Base-by-base conservation (phyloP, 2,329 filamentous ascomycete species). In the Colletotrichum sp. region DNA sequence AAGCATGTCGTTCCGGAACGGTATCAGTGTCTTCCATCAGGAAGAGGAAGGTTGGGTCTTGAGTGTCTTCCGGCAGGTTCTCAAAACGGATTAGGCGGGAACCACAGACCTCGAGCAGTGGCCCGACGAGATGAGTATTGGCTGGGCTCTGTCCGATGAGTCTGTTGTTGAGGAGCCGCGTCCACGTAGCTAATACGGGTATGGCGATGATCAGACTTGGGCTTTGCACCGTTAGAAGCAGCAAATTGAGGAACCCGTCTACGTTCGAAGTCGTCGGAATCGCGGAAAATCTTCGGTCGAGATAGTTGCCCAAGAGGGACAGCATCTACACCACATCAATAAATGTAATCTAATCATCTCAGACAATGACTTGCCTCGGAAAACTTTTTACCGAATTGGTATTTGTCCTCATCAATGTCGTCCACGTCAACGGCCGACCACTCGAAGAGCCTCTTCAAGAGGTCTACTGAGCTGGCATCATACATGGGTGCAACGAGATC, bases 1-100 rank as follows among this genome's bases (percentile, higher is more conserved):
- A 99, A 1, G 96, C 95, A 85, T 99, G 97, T 28, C 96, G 91
- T 83, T 99, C 97, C 0, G 97, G 97, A 25, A 96, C 88, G 0
- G 96, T 98, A 81, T 99, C 97, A 72, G 98, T 98, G 82, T 99
- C 97, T 81, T 98, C 96, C 80, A 96, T 90, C 2, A 99, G 89
- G 79, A 98, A 97, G 13, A 95, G 87, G 74, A 96, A 91, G 1
- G 94, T 96, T 3, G 94, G 90, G 79, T 98, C 93, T 63, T 95
- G 91, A 0, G 93, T 94, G 77, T 98, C 94, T 78, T 96, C 93
- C 0, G 96, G 95, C 4, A 98, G 87, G 77, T 91, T 93, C 83
- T 99, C 97, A 84, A 98, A 99, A 71, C 95, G 93, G 75, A 98
- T 90, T 69, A 98, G 88, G 72, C 98, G 91, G 61, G 94, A 91